Percentiles rank a stretch among this genome's conserved stretches.
phyloP scores from a whole-genome alignment of 108 stramenopile genomes.

The Parmales sp. region DNA sequence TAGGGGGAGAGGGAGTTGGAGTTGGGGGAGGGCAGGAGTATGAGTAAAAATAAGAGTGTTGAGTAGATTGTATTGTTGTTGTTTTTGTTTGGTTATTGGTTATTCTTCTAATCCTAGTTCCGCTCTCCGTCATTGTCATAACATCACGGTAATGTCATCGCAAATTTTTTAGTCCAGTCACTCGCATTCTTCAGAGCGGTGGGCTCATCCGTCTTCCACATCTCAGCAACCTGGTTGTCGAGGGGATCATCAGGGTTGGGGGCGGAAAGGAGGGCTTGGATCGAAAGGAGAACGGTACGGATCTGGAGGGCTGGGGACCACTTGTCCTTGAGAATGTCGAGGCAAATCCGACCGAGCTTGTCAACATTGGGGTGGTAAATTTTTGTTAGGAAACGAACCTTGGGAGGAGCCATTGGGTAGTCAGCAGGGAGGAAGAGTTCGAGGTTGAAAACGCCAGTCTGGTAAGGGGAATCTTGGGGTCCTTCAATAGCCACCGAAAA shows the following conservation, averaged over 20 bases:
- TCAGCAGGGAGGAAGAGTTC: constrained; percentile 95
- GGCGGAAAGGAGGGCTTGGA: constrained; percentile 87
- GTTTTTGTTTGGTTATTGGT: too few relatives aligned
- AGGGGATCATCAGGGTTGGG: constrained; percentile 98
- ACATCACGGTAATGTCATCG: too few relatives aligned
- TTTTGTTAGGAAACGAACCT: constrained; percentile 96
- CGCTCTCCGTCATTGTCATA: too few relatives aligned
- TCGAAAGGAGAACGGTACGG: constrained; percentile 78
- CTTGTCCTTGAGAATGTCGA: constrained; percentile 98
- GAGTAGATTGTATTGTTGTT: too few relatives aligned
- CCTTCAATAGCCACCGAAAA: constrained; percentile 95
- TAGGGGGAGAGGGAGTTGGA: too few relatives aligned
- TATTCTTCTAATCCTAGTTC: too few relatives aligned
- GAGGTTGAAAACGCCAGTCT: constrained; percentile 78
- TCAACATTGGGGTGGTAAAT: constrained; percentile 99
- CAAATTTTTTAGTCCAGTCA: constrained; percentile 82
- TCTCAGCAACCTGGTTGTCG: constrained; percentile 89
- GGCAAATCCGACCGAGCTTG: constrained; percentile 92
- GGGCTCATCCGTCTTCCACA: constrained; percentile 89
- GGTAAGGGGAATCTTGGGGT: constrained; percentile 86
- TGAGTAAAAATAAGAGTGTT: too few relatives aligned
- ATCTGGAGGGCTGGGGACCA: constrained; percentile 98
- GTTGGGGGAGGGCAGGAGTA: too few relatives aligned
- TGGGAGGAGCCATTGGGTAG: constrained; percentile 98
- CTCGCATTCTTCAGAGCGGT: constrained; percentile 75